Conservation (phyloP, 176 grass and related monocot genomes). For the Dactylis glomerata region DNA sequence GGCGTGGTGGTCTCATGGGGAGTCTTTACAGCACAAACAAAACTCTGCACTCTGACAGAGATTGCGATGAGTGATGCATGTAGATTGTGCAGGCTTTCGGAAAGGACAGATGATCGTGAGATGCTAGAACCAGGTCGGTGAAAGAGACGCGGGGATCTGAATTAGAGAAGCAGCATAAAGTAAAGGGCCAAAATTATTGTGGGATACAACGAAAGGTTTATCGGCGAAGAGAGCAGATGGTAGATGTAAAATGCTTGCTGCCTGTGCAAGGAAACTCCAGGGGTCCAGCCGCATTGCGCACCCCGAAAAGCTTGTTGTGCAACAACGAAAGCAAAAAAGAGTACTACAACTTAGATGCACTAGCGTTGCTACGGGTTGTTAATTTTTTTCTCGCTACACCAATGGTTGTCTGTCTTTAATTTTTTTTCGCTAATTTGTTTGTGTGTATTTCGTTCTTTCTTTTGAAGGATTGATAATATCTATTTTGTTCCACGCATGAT, state of each 20-base stretch:
- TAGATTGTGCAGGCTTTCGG: slow-evolving; percentile 17
- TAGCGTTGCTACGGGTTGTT: too few species aligned
- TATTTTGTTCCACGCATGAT: too few species aligned
- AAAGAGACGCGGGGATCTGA: not conserved
- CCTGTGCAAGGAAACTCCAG: not conserved
- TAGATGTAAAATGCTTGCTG: not conserved
- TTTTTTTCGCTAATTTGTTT: too few species aligned
- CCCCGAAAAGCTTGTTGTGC: not conserved
- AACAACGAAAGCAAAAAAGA: not conserved
- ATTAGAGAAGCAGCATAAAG: not conserved
- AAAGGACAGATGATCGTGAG: slow-evolving; percentile 5
- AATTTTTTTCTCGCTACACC: too few species aligned
- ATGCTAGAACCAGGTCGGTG: not conserved
- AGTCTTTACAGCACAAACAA: not conserved
- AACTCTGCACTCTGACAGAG: not conserved
- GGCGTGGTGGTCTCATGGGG: not conserved
- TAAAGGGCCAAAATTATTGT: not conserved
- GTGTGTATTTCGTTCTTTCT: too few species aligned
- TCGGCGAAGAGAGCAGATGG: not conserved
- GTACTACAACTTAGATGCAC: too few species aligned
- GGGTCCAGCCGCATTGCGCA: not conserved
- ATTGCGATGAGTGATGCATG: not conserved
- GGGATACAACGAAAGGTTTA: not conserved
- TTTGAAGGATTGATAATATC: too few species aligned
- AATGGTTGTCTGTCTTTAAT: too few species aligned